Conservation (phyloP, 148 eudicot species). For the Silene latifolia region DNA sequence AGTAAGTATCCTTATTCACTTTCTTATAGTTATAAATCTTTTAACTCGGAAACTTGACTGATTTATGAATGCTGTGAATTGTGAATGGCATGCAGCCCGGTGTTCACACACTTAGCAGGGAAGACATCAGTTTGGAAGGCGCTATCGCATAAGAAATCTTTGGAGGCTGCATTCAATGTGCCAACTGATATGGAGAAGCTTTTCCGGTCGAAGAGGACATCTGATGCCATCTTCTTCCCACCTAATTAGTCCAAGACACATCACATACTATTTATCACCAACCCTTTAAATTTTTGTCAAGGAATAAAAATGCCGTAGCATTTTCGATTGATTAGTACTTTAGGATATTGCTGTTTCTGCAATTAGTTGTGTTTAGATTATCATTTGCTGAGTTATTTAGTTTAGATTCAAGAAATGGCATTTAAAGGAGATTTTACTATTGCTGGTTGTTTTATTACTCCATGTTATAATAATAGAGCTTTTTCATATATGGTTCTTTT, state of each 20-base stretch:
- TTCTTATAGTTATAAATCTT: too few species aligned
- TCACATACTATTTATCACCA: background rate
- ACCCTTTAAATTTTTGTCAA: too few species aligned
- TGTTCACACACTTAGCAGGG: constrained; percentile 83
- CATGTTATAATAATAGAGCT: too few species aligned
- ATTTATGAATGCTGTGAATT: background rate
- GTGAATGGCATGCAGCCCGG: constrained; percentile 55
- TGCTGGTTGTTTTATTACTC: too few species aligned
- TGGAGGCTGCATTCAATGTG: constrained; percentile 74
- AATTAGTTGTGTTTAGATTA: background rate
- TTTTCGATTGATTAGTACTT: background rate
- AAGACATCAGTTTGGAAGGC: constrained; percentile 76
- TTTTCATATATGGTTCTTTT: too few species aligned
- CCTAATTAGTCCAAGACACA: constrained; percentile 36
- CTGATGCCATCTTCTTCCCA: constrained; percentile 81
- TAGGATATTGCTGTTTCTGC: background rate
- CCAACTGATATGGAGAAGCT: constrained; percentile 49
- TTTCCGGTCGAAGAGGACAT: constrained; percentile 57
- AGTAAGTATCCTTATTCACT: constrained; percentile 39
- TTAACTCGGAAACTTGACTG: background rate
- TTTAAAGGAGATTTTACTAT: background rate
- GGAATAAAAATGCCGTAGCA: too few species aligned
- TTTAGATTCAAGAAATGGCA: background rate
- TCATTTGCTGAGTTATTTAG: too few species aligned
- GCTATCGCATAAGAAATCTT: constrained; percentile 67